Evolutionary conservation across 1,284 basidiomycete species (phyloP), one percentile per base, ranked within the genome.

Genomic region (Apiotrichum sp.): DNA sequence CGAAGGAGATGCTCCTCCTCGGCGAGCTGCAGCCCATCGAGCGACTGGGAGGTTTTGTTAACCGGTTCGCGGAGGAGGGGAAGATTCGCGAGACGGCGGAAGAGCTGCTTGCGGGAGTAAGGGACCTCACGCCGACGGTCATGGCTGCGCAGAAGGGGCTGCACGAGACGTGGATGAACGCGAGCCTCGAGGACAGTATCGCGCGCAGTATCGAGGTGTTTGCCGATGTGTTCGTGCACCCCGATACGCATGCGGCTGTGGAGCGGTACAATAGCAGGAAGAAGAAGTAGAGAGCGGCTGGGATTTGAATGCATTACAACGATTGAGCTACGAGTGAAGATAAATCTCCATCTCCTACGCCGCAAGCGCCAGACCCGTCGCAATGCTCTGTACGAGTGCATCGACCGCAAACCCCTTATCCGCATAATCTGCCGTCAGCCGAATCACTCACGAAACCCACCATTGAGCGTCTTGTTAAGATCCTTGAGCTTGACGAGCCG

Each of bases 371-470:
- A 83, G 84, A 0, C 89, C 89, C 13, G 80, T 77, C 0, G 86
- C 89, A 56, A 90, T 81, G 68, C 88, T 84, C 33, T 81, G 81
- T 7, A 93, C 75, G 54, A 84, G 82, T 6, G 88, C 88, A 62
- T 93, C 90, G 13, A 93, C 78, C 0, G 84, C 80, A 67, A 85
- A 90, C 6, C 85, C 88, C 81, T 86, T 83, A 64, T 76, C 71
- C 61, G 83, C 79, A 65, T 90, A 92, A 48, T 82, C 88, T 89
- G 47, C 31, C n/a, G 35, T 47, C 47, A 47, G 47, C 34, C 22
- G n/a, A 6, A 10, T 36, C 34, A 6, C 36, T 16, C 39, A 22
- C 31, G 22, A 9, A 7, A 67, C 77, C 48, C 62, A 89, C 89
- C 84, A 78, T 83, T 78, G 38, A 93, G 78, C 47, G 81, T 81